Evolutionary conservation across 371 early-diverging fungal genomes (phyloP).

Genomic region (Haplosporangium sp.): DNA sequence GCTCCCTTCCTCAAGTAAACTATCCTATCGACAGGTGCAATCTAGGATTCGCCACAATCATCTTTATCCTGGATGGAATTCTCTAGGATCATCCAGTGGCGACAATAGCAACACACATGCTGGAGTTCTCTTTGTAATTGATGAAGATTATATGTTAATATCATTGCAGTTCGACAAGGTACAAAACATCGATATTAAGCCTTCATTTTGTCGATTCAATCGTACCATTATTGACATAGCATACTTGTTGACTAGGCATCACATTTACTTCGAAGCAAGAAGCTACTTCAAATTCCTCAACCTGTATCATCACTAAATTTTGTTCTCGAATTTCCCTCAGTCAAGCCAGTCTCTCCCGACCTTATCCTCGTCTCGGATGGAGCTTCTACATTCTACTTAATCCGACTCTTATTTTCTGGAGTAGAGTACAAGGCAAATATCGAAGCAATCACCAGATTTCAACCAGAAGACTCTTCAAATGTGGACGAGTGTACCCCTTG

Average conservation of each 20-base stretch:
- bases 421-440: slow-evolving; percentile 33
- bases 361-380: slow-evolving; percentile 55
- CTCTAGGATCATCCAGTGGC: slow-evolving; percentile 41
- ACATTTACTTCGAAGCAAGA: slow-evolving; percentile 48
- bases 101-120: slow-evolving; percentile 21
- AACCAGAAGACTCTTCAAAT: background rate
- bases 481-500: slow-evolving; percentile 23
- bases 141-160: slow-evolving; percentile 58
- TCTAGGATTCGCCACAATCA: slow-evolving; percentile 78
- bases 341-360: slow-evolving; percentile 50
- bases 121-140: slow-evolving; percentile 59
- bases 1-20: slow-evolving; percentile 51
- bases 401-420: slow-evolving; percentile 26
- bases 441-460: slow-evolving; percentile 25
- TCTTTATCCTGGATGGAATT: slow-evolving; percentile 59
- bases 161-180: slow-evolving; percentile 62
- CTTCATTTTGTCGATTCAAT: background rate
- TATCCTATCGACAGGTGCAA: slow-evolving; percentile 73
- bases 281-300: slow-evolving; percentile 26
- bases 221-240: background rate
- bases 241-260: slow-evolving; percentile 1
- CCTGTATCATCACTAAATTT: slow-evolving; percentile 21
- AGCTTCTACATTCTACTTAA: slow-evolving; percentile 35
- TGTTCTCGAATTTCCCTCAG: slow-evolving; percentile 46
- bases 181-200: slow-evolving; percentile 8